phyloP scores from a whole-genome alignment of 2,329 filamentous ascomycete genomes.

The Cryphonectria japonica region DNA sequence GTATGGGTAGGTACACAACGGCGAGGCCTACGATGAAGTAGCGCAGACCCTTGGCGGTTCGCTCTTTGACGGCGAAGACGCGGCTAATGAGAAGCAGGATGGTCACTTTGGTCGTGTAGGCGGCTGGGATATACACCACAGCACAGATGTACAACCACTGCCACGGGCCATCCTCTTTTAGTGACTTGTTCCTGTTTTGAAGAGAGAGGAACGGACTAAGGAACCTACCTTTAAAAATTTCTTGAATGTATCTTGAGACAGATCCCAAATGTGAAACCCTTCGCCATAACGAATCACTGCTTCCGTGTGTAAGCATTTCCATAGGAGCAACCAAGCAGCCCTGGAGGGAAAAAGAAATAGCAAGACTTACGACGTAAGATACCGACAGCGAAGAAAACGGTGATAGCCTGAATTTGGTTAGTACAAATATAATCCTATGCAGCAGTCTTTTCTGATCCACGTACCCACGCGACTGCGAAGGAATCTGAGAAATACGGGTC shows the following conservation, averaged over 20 bases:
- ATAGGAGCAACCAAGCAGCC: background rate
- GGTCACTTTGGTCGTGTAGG: conserved; percentile 34
- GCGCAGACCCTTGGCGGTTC: conserved; percentile 30
- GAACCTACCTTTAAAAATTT: background rate
- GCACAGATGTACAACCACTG: conserved; percentile 29
- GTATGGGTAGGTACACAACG: conserved; percentile 27
- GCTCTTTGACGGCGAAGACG: conserved; percentile 32
- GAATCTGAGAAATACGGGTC: background rate
- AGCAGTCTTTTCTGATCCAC: background rate
- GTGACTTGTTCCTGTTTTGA: background rate
- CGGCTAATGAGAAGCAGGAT: conserved; percentile 35
- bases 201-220: background rate
- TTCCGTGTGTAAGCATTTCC: background rate
- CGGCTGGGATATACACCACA: conserved; percentile 33
- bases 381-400: background rate
- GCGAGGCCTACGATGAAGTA: conserved; percentile 29
- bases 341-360: background rate
- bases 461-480: background rate
- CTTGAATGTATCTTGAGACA: background rate
- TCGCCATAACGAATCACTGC: conserved; percentile 16
- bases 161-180: background rate
- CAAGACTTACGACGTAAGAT: background rate
- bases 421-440: background rate
- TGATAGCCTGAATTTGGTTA: background rate
- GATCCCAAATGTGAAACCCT: conserved; percentile 5